Evolutionary conservation across 345 rosid genomes (phyloP).

Genomic region (Capsella bursapastoris): DNA sequence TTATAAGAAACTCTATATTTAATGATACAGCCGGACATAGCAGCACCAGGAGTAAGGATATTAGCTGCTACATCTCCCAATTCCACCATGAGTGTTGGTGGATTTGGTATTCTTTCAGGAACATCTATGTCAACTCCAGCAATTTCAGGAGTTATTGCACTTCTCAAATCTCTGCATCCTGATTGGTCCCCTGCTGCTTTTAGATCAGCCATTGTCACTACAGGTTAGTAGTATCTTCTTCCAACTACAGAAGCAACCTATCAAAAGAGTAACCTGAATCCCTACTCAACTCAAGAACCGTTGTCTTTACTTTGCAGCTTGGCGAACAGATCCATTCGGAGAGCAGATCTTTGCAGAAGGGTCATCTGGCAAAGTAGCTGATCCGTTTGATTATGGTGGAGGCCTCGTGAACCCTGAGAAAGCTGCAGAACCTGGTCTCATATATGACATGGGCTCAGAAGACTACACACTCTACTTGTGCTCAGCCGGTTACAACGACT

Average conservation of each 20-base stretch:
- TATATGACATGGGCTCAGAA: conserved; percentile 53
- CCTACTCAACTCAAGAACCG: background rate
- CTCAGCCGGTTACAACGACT: conserved; percentile 49
- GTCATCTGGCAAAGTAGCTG: conserved; percentile 43
- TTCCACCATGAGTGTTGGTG: background rate
- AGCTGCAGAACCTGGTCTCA: conserved; percentile 59
- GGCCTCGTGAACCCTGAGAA: conserved; percentile 61
- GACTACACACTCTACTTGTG: conserved; percentile 59
- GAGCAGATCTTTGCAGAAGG: conserved; percentile 52
- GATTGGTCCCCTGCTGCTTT: conserved; percentile 51
- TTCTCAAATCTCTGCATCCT: conserved; percentile 44
- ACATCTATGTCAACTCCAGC: conserved; percentile 49
- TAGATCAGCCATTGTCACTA: conserved; percentile 53
- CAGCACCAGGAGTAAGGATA: conserved; percentile 49
- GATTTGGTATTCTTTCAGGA: conserved; percentile 35
- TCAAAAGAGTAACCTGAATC: background rate
- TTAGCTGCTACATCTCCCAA: conserved; percentile 44
- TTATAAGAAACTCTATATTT: background rate
- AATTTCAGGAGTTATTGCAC: conserved; percentile 46
- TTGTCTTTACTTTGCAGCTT: conserved; percentile 22
- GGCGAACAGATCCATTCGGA: conserved; percentile 45
- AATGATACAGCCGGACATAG: conserved; percentile 44
- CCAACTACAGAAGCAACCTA: background rate
- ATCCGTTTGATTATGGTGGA: conserved; percentile 61
- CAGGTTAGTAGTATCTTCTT: conserved; percentile 43